phyloP scores from a whole-genome alignment of 2,329 filamentous ascomycete species.

The Lasiodiplodia citricola region DNA sequence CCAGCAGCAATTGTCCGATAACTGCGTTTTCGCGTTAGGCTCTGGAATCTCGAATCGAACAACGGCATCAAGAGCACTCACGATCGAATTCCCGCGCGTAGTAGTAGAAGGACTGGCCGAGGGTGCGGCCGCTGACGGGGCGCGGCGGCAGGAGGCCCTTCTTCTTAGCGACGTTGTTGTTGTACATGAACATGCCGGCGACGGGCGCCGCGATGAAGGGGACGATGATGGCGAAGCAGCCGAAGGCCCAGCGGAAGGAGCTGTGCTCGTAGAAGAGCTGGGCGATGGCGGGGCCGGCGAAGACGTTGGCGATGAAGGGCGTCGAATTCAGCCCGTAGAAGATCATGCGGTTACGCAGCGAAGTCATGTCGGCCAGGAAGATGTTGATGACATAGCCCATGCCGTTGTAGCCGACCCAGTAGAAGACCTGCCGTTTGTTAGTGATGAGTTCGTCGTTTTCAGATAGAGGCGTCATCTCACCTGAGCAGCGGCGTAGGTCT shows the following conservation, averaged over 20 bases:
- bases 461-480: conserved; percentile 34
- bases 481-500: conserved; percentile 63
- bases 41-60: conserved; percentile 23
- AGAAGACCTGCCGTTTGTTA: conserved; percentile 60
- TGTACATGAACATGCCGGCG: conserved; percentile 62
- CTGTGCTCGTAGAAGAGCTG: conserved; percentile 55
- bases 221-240: conserved; percentile 68
- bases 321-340: conserved; percentile 58
- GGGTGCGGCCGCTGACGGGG: conserved; percentile 49
- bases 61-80: background rate
- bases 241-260: conserved; percentile 71
- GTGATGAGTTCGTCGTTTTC: background rate
- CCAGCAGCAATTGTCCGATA: conserved; percentile 62
- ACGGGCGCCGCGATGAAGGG: conserved; percentile 67
- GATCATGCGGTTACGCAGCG: conserved; percentile 67
- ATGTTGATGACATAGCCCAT: conserved; percentile 65
- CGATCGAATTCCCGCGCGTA: conserved; percentile 65
- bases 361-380: conserved; percentile 69
- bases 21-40: conserved; percentile 32
- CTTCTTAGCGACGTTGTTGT: conserved; percentile 63
- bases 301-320: conserved; percentile 41
- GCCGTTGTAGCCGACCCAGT: conserved; percentile 55
- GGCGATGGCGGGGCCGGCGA: conserved; percentile 38
- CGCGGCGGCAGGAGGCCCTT: conserved; percentile 51
- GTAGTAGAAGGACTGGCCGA: conserved; percentile 51